These are phyloP conservation scores for Kwoniella botswanensis DNA, from an alignment of 768 basidiomycete genomes.

Conservation along the genomic window DNA sequence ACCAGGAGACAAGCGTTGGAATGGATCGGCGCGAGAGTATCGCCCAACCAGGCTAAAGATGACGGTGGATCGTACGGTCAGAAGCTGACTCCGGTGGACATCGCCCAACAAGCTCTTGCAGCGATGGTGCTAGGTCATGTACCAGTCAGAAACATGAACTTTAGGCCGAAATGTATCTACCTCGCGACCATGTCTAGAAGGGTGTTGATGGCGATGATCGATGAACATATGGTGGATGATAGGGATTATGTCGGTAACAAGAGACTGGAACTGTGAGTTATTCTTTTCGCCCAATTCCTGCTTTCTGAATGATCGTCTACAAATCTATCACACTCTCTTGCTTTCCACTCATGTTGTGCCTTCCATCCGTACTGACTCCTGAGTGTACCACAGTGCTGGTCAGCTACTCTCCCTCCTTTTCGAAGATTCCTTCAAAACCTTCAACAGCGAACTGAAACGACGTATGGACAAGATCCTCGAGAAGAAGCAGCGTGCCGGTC, in stretches of 20 bases:
- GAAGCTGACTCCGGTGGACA: slow-evolving; percentile 73
- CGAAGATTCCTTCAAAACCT: slow-evolving; percentile 98
- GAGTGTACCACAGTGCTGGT: slow-evolving; percentile 70
- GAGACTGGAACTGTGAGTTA: slow-evolving; percentile 89
- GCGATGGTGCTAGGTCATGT: slow-evolving; percentile 97
- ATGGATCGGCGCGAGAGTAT: slow-evolving; percentile 91
- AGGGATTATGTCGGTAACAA: slow-evolving; percentile 99
- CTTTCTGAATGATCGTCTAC: slow-evolving; percentile 21
- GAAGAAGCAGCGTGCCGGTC: slow-evolving; percentile 89
- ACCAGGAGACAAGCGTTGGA: slow-evolving; percentile 93
- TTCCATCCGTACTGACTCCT: neutral
- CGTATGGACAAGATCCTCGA: slow-evolving; percentile 97
- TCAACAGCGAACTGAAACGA: slow-evolving; percentile 91
- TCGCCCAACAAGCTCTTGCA: slow-evolving; percentile 93
- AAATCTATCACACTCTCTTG: neutral
- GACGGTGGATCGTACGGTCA: slow-evolving; percentile 38
- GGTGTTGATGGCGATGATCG: slow-evolving; percentile 94
- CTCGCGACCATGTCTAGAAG: slow-evolving; percentile 96
- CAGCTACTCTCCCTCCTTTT: slow-evolving; percentile 94
- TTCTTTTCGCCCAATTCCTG: neutral
- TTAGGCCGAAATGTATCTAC: slow-evolving; percentile 92
- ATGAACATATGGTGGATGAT: slow-evolving; percentile 97
- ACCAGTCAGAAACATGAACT: slow-evolving; percentile 84
- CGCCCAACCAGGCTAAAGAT: slow-evolving; percentile 67
- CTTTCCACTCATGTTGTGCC: neutral